A percentile compares a stretch with the other conserved stretches of the same genome.
These are phyloP conservation scores for Podospora sp. DNA, from an alignment of 495 filamentous ascomycete species.

Conservation along the genomic window DNA sequence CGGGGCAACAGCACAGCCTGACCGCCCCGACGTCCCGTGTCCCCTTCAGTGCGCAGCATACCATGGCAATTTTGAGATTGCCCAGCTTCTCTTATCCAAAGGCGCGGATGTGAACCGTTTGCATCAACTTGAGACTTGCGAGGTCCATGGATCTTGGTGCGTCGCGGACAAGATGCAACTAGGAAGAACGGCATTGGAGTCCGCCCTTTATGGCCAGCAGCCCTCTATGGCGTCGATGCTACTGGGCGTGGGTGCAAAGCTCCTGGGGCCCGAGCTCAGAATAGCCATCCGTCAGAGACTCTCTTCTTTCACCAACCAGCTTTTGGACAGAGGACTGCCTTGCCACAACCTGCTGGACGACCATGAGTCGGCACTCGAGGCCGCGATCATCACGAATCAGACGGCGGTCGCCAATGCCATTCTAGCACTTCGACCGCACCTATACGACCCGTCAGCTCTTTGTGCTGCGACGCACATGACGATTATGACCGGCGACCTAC, in stretches of 20 bases:
- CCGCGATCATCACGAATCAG: conserved; percentile 1
- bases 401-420: not conserved
- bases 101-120: not conserved
- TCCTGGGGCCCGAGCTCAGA: not conserved
- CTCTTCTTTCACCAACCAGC: not conserved
- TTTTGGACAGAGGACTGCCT: not conserved
- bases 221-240: not conserved
- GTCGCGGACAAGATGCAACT: not conserved
- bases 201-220: not conserved
- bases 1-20: not conserved
- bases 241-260: not conserved
- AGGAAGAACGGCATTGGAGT: not conserved
- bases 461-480: not conserved
- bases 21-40: not conserved
- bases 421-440: not conserved
- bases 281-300: not conserved
- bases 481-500: not conserved
- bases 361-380: conserved; percentile 1
- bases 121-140: not conserved
- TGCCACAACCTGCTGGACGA: not conserved
- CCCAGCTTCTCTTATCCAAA: not conserved
- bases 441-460: not conserved
- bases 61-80: not conserved
- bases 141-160: not conserved
- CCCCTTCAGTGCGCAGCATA: not conserved